Conservation (phyloP, 257 asterid genomes). For the Asclepias syriaca region DNA sequence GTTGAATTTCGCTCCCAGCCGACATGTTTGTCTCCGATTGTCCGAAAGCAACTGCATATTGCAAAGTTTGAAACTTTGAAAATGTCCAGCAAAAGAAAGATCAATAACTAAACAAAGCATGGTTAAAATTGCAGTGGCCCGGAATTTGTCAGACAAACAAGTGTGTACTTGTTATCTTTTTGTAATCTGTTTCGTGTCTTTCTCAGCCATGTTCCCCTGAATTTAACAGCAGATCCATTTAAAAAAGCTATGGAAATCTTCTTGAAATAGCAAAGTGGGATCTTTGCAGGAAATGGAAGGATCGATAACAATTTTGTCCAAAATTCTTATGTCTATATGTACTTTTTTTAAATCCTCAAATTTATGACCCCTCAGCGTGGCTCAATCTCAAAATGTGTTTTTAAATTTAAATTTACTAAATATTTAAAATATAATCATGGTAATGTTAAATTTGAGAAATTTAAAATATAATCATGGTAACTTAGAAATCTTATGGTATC, state of each 20-base stretch:
- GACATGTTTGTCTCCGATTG: constrained; percentile 18
- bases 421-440: too few relatives aligned
- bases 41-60: constrained; percentile 2
- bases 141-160: constrained; percentile 8
- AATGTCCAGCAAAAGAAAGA: background rate
- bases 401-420: too few relatives aligned
- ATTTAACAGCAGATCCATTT: background rate
- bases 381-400: too few relatives aligned
- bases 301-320: too few relatives aligned
- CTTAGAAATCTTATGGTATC: too few relatives aligned
- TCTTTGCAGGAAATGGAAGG: too few relatives aligned
- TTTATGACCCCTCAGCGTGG: too few relatives aligned
- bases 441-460: too few relatives aligned
- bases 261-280: background rate
- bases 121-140: background rate
- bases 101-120: background rate
- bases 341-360: too few relatives aligned
- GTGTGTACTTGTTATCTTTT: background rate
- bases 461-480: too few relatives aligned
- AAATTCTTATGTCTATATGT: too few relatives aligned
- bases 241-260: background rate
- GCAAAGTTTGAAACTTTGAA: constrained; percentile 1
- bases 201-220: background rate
- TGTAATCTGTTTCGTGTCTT: background rate
- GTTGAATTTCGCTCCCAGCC: constrained; percentile 5